Percentiles rank a stretch among this genome's conserved stretches.
phyloP scores from a whole-genome alignment of 2,329 filamentous ascomycete species.

The Waltergamsia citrina region DNA sequence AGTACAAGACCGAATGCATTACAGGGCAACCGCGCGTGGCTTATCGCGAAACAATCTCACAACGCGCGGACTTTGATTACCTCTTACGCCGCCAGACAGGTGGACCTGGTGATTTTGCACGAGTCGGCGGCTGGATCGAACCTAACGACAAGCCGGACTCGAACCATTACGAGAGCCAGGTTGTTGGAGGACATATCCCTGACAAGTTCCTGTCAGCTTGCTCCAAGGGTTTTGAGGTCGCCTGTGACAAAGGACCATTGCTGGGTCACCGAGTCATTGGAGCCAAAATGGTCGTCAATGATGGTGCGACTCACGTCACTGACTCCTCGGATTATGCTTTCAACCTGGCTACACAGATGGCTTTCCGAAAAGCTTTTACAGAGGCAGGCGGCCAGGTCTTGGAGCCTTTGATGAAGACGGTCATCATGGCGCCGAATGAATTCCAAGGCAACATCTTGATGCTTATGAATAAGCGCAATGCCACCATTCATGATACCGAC shows the following conservation, averaged over 20 bases:
- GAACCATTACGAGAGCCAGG: slow-evolving; percentile 80
- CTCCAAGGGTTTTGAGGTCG: slow-evolving; percentile 83
- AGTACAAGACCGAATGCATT: slow-evolving; percentile 92
- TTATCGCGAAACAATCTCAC: slow-evolving; percentile 87
- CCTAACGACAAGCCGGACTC: slow-evolving; percentile 63
- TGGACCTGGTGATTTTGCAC: slow-evolving; percentile 90
- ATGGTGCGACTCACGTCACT: slow-evolving; percentile 94
- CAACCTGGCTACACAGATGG: slow-evolving; percentile 88
- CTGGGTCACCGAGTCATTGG: slow-evolving; percentile 91
- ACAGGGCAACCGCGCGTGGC: slow-evolving; percentile 96
- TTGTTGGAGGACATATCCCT: slow-evolving; percentile 81
- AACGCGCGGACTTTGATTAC: slow-evolving; percentile 78
- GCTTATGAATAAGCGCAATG: slow-evolving; percentile 92
- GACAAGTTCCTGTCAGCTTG: slow-evolving; percentile 95
- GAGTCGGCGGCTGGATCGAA: slow-evolving; percentile 86
- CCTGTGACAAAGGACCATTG: slow-evolving; percentile 78
- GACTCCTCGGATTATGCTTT: slow-evolving; percentile 97
- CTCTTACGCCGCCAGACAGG: slow-evolving; percentile 91
- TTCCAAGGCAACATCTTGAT: slow-evolving; percentile 96
- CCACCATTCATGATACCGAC: slow-evolving; percentile 91
- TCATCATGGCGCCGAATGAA: slow-evolving; percentile 89
- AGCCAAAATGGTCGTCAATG: slow-evolving; percentile 83
- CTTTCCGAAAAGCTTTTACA: slow-evolving; percentile 88
- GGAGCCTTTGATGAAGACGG: slow-evolving; percentile 97
- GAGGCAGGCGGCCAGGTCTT: slow-evolving; percentile 75